Evolutionary conservation across 179 eudicot species (phyloP).

Genomic region (Spergularia azorica): DNA sequence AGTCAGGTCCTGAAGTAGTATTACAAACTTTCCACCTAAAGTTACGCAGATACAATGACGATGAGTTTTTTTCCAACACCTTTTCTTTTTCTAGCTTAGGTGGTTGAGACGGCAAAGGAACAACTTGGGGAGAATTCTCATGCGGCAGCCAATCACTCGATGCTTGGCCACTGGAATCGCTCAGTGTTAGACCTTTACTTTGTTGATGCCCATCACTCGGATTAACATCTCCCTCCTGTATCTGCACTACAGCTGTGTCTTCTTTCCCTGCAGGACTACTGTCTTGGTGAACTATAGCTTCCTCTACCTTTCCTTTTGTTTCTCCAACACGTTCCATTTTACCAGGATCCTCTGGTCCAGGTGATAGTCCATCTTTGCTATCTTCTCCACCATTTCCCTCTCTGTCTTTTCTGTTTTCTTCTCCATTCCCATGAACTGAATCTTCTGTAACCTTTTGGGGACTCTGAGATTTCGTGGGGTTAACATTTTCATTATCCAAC

Average conservation of each 20-base stretch:
- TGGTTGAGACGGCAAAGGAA: constrained; percentile 28
- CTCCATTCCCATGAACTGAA: not conserved
- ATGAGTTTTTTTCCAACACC: constrained; percentile 3
- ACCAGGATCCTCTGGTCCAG: not conserved
- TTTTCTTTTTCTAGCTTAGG: constrained; percentile 31
- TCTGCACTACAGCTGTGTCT: not conserved
- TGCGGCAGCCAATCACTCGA: constrained; percentile 16
- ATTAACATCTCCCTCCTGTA: constrained; percentile 7
- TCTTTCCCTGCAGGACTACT: not conserved
- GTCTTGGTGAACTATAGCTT: constrained; percentile 4
- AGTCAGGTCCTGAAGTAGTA: constrained; percentile 44
- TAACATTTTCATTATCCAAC: constrained; percentile 20
- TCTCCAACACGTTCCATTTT: constrained; percentile 9
- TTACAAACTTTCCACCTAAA: constrained; percentile 43
- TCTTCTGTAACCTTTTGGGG: constrained; percentile 13
- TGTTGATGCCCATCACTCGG: constrained; percentile 1
- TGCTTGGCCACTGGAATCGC: constrained; percentile 10
- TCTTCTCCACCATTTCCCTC: constrained; percentile 20
- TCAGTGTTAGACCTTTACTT: constrained; percentile 6
- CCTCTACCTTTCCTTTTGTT: constrained; percentile 7
- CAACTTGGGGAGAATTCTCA: constrained; percentile 20
- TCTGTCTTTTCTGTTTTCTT: constrained; percentile 7
- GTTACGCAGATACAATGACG: constrained; percentile 10
- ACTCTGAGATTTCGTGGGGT: constrained; percentile 11
- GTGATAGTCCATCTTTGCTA: constrained; percentile 6